These are phyloP conservation scores for Teratosphaeriaceae sp. DNA, from an alignment of 2,329 filamentous ascomycete species.

Conservation along the genomic window DNA sequence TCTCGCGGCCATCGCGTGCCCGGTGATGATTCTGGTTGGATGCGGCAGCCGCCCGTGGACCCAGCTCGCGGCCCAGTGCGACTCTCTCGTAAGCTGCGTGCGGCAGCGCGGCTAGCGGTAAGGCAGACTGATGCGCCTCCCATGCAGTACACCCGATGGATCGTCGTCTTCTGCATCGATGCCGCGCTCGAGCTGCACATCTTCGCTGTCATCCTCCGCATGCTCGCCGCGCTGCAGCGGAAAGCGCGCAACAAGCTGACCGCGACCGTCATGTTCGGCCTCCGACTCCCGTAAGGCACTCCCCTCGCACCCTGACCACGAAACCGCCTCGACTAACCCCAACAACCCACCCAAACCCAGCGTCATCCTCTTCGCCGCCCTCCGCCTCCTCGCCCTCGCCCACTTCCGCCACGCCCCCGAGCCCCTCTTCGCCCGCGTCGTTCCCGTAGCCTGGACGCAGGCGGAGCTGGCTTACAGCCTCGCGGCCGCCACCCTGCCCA, in stretches of 20 bases:
- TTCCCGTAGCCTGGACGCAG: constrained; percentile 33
- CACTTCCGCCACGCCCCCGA: constrained; percentile 27
- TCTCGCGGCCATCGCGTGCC: constrained; percentile 34
- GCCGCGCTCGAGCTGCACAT: constrained; percentile 34
- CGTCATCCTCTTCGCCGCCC: constrained; percentile 32
- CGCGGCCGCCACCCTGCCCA: constrained; percentile 37
- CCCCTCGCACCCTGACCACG: background rate
- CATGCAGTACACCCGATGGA: constrained; percentile 5
- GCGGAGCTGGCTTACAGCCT: constrained; percentile 37
- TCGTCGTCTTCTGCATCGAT: constrained; percentile 34
- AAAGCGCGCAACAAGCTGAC: constrained; percentile 30
- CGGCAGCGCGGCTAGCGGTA: background rate
- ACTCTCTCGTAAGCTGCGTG: background rate
- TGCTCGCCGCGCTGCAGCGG: constrained; percentile 36
- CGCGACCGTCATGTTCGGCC: constrained; percentile 36
- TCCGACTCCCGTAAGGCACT: constrained; percentile 34
- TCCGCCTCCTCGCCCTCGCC: constrained; percentile 34
- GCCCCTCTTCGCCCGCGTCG: constrained; percentile 33
- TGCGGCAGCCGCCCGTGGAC: constrained; percentile 29
- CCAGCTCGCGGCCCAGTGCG: background rate
- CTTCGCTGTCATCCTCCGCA: constrained; percentile 31
- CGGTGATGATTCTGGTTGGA: constrained; percentile 36
- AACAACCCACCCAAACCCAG: too few relatives aligned
- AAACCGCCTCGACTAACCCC: background rate
- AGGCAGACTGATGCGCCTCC: background rate